Evolutionary conservation across 345 rosid genomes (phyloP).

Genomic region (Iberis pinnata): DNA sequence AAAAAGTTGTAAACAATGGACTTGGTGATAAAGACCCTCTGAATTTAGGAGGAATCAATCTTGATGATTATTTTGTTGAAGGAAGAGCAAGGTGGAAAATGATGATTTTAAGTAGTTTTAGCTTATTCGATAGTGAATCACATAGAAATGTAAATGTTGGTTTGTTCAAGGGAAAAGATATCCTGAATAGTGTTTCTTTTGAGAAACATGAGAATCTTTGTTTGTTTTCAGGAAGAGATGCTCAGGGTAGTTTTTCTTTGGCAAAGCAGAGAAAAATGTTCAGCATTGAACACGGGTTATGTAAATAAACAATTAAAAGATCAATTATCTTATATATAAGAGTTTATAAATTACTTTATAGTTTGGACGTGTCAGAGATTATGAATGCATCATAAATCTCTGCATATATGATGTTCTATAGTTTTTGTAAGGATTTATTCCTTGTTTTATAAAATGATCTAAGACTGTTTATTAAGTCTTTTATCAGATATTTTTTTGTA

Average conservation of each 20-base stretch:
- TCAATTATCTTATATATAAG: no score
- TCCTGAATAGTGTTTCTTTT: constrained; percentile 8
- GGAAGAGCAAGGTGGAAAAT: constrained; percentile 26
- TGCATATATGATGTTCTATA: no score
- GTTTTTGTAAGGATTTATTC: no score
- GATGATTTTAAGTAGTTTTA: constrained; percentile 31
- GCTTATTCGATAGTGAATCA: constrained; percentile 43
- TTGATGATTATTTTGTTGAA: constrained; percentile 42
- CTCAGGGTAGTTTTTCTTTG: constrained; percentile 21
- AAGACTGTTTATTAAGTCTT: no score
- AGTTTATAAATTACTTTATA: no score
- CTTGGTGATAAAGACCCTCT: constrained; percentile 22
- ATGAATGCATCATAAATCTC: no score
- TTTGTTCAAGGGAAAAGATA: constrained; percentile 1
- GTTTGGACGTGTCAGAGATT: no score
- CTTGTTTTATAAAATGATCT: no score
- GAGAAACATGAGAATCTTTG: constrained; percentile 23
- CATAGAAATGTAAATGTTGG: constrained; percentile 15
- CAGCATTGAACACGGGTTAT: no score
- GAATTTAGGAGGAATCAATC: constrained; percentile 46
- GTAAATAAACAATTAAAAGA: no score
- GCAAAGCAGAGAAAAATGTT: constrained; percentile 17
- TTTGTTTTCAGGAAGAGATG: constrained; percentile 27
- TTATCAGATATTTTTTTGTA: no score
- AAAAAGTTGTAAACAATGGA: constrained; percentile 25